phyloP scores from a whole-genome alignment of 495 filamentous ascomycete genomes.

The Thermothielavioides terrestris region DNA sequence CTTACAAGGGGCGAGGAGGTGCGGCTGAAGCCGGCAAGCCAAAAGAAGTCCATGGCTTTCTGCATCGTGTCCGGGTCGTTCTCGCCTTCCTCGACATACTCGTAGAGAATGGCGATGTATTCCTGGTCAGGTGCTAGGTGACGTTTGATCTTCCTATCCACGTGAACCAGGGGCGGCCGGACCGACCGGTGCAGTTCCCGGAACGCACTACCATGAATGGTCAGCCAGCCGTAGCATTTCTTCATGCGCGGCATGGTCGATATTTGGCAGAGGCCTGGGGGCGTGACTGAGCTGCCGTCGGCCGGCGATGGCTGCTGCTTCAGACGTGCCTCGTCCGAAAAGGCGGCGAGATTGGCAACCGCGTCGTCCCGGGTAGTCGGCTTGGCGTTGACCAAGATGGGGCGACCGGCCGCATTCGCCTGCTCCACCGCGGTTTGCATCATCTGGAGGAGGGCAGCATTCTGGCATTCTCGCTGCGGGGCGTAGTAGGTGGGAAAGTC shows the following conservation, averaged over 20 bases:
- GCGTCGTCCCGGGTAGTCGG: background rate
- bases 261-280: background rate
- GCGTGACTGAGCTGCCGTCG: background rate
- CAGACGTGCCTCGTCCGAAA: background rate
- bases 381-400: background rate
- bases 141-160: background rate
- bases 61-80: background rate
- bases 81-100: constrained; percentile 1
- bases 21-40: background rate
- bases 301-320: background rate
- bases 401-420: background rate
- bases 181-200: background rate
- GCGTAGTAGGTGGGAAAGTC: background rate
- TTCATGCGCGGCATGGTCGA: background rate
- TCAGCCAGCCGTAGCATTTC: constrained; percentile 1
- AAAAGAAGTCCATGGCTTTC: background rate
- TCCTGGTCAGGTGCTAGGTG: background rate
- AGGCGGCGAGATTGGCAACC: background rate
- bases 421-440: background rate
- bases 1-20: background rate
- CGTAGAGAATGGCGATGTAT: background rate
- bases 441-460: constrained; percentile 4
- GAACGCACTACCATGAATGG: background rate
- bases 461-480: constrained; percentile 1
- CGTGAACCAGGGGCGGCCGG: background rate